Evolutionary conservation across 2,329 filamentous ascomycete species (phyloP), one percentile per base, ranked within the genome.

Genomic region (Botrytis cinerea): DNA sequence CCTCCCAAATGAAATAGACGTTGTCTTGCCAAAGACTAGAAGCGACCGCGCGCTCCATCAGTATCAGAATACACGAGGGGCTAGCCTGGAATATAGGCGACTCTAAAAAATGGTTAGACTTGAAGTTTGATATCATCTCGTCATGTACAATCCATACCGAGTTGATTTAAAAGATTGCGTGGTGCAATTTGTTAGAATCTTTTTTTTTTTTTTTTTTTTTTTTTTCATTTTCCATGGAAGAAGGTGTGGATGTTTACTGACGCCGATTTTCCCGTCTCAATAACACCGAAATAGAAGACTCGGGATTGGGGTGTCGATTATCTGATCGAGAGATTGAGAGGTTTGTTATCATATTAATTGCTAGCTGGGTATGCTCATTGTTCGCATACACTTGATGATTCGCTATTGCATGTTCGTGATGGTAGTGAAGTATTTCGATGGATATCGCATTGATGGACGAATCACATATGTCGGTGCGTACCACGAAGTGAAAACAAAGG

Each of bases 131-230:
- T 32, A n/a, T n/a, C n/a, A 32, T 32, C 32, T 32, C 32, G 3
- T 32, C 32, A 6, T 51, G 4, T 2, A 51, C 0, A n/a, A 6
- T n/a, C 10, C 6, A 51, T 0, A n/a, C 10, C 32, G 2, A 3
- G 32, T 2, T 3, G 32, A 32, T 32, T 32, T 32, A 32, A 32
- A 32, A 32, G 3, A 32, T 32, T 3, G 32, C 32, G n/a, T n/a
- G n/a, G 2, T 32, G 32, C 32, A 32, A 32, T 32, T 32, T 32
- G 32, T 32, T 32, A 32, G 32, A 32, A 32, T 32, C 32, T 32
- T 32, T 32, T 32, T 32, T 32, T n/a, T n/a, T n/a, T n/a, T n/a
- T n/a, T n/a, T n/a, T n/a, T n/a, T n/a, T n/a, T n/a, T n/a, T n/a
- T n/a, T n/a, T n/a, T n/a, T n/a, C n/a, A n/a, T n/a, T n/a, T n/a